Percentiles rank a stretch among this genome's conserved stretches.
These are phyloP conservation scores for Tetracladium maxilliforme DNA, from an alignment of 2,329 filamentous ascomycete species.

Conservation along the genomic window DNA sequence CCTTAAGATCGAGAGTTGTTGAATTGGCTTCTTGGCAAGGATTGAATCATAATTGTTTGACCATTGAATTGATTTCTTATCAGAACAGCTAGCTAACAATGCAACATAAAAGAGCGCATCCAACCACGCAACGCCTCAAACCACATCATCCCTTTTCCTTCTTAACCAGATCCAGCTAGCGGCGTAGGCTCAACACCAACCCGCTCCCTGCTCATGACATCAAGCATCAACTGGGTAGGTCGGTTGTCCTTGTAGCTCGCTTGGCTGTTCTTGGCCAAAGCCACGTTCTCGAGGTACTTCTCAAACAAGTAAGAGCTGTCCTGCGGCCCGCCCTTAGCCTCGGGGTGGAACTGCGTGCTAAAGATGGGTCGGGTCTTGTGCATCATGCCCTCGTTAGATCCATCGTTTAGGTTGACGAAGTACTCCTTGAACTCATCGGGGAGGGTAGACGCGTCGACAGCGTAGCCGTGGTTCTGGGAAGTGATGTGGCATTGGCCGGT, in stretches of 20 bases:
- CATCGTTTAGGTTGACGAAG: slow-evolving; percentile 96
- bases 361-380: slow-evolving; percentile 95
- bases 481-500: slow-evolving; percentile 98
- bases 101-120: too few relatives aligned
- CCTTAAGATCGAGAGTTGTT: too few relatives aligned
- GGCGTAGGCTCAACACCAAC: slow-evolving; percentile 65
- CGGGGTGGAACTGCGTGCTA: slow-evolving; percentile 96
- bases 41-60: too few relatives aligned
- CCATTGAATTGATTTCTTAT: too few relatives aligned
- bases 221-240: slow-evolving; percentile 75
- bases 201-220: slow-evolving; percentile 85
- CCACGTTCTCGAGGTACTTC: slow-evolving; percentile 82
- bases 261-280: slow-evolving; percentile 77
- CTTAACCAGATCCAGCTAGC: too few relatives aligned
- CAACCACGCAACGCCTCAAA: too few relatives aligned
- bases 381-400: slow-evolving; percentile 94
- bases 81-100: too few relatives aligned
- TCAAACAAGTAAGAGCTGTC: slow-evolving; percentile 95
- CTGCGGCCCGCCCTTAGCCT: slow-evolving; percentile 92
- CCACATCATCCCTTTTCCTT: too few relatives aligned
- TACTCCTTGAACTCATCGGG: slow-evolving; percentile 77
- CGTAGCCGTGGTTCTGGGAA: slow-evolving; percentile 95
- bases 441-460: slow-evolving; percentile 69
- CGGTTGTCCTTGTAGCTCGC: slow-evolving; percentile 70
- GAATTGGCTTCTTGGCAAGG: too few relatives aligned